These are phyloP conservation scores for Ceratonia siliqua DNA, from an alignment of 306 rosid species.

Conservation along the genomic window DNA sequence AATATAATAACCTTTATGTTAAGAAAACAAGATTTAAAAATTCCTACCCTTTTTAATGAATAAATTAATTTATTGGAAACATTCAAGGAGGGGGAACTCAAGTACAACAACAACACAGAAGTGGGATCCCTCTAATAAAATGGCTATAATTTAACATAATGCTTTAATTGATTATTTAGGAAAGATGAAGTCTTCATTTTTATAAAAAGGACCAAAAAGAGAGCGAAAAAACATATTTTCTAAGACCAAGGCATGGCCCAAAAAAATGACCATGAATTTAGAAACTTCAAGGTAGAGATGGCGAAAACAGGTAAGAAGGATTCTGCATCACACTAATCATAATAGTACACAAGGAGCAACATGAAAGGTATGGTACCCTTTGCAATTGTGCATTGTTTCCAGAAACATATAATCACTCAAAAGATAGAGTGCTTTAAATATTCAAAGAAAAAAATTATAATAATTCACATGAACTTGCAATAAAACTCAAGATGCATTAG, in stretches of 20 bases:
- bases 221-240: not conserved
- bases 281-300: not conserved
- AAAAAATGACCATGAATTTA: not conserved
- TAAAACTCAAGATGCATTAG: not conserved
- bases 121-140: not conserved
- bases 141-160: not conserved
- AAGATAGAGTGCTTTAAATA: not conserved
- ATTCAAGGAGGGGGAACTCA: not conserved
- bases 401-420: not conserved
- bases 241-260: not conserved
- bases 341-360: not conserved
- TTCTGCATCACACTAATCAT: not conserved
- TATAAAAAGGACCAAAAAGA: not conserved
- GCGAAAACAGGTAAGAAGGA: not conserved
- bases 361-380: not conserved
- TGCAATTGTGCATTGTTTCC: not conserved
- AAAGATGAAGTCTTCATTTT: not conserved
- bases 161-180: not conserved
- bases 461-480: not conserved
- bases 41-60: not conserved
- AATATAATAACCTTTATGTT: slow-evolving; percentile 17
- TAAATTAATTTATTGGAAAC: not conserved
- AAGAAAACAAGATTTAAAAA: slow-evolving; percentile 10
- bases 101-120: not conserved
- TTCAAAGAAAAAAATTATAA: not conserved